Evolutionary conservation across 257 asterid genomes (phyloP), one percentile per base, ranked within the genome.

Genomic region (Solanum sitiens): DNA sequence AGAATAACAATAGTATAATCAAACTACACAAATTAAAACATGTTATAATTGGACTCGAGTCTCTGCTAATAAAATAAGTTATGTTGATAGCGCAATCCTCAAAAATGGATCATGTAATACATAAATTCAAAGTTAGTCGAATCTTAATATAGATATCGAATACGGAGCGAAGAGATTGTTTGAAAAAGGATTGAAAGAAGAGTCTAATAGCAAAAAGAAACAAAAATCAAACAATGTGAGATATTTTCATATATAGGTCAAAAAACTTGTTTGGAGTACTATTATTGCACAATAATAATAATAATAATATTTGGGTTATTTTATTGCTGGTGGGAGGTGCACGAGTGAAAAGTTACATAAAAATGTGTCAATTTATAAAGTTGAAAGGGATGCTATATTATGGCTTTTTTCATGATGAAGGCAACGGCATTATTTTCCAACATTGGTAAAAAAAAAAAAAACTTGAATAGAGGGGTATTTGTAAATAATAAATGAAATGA

Each of bases 271-370:
- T 77, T 77, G 37, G 63, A 25, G 2, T 42, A 12, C 27, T 65
- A 76, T 27, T 70, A 14, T 33, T 50, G 16, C 63, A 63, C 27
- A 30, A 72, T 72, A 71, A 68, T 27, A 11, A 67, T 67, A 25
- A 75, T 75, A 37, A 71, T 71, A 32, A 27, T 79, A 25, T 27
- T 79, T 25, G 63, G 53, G 33, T n/a, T 68, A 27, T 68, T 68
- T 68, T 65, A 1, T 68, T 68, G 67, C 67, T 79, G 85, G 44
- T 80, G 85, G 30, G 30, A 80, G 16, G 45, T 20, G 45, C 85
- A 50, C 32, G 85, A 80, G 85, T 50, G 85, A 80, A 80, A 80
- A 80, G 84, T 79, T 44, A 10, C 27, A 74, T 37, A 79, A 44
- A 76, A 79, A 77, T 77, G 59, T 47, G 84, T 2, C 84, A 42